Percentiles rank a stretch among this genome's conserved stretches.
phyloP scores from a whole-genome alignment of 1,284 basidiomycete genomes.

The Austroboletus rostrupii region DNA sequence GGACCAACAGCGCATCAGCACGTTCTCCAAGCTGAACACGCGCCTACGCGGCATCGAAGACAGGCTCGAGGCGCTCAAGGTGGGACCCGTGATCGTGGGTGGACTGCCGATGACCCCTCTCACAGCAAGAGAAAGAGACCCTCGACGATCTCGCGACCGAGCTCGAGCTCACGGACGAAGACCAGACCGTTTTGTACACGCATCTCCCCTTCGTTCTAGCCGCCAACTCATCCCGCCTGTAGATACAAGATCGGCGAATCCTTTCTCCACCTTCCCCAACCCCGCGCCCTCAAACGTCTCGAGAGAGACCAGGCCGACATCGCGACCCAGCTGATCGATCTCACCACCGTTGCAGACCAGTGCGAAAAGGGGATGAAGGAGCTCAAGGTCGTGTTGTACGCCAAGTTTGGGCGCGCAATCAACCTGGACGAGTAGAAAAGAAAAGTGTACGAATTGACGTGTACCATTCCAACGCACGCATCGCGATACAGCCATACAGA shows the following conservation, averaged over 20 bases:
- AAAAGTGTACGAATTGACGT: neutral
- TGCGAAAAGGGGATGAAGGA: constrained; percentile 87
- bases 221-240: neutral
- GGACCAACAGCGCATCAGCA: constrained; percentile 92
- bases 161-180: constrained; percentile 86
- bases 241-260: constrained; percentile 92
- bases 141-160: constrained; percentile 87
- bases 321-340: constrained; percentile 52
- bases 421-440: constrained; percentile 74
- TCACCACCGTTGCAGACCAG: constrained; percentile 59
- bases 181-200: constrained; percentile 69
- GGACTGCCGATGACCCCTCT: neutral
- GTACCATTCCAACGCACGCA: neutral
- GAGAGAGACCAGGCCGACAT: constrained; percentile 66
- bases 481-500: too few species aligned
- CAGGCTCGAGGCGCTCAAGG: constrained; percentile 69
- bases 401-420: constrained; percentile 91
- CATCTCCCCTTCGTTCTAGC: neutral
- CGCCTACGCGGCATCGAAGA: constrained; percentile 72
- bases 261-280: constrained; percentile 76
- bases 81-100: constrained; percentile 25
- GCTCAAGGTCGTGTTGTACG: constrained; percentile 85
- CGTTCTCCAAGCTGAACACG: constrained; percentile 89
- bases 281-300: constrained; percentile 71
- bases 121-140: constrained; percentile 87